phyloP scores from a whole-genome alignment of 2,329 filamentous ascomycete species.

The Cercospora sojina region DNA sequence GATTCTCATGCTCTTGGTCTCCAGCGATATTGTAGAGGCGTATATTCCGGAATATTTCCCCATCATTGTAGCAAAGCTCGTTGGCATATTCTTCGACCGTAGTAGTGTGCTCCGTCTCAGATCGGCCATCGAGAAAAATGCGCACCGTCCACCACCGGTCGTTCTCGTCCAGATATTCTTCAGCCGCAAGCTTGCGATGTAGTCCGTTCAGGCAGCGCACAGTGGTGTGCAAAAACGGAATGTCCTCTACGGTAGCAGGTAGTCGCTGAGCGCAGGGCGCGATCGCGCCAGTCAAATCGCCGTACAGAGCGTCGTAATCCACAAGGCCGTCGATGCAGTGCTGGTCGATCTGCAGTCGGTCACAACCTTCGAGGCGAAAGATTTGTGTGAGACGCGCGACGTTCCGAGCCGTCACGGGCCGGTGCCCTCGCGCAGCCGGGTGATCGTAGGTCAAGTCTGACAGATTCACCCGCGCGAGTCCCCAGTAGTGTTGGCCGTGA shows the following conservation, averaged over 20 bases:
- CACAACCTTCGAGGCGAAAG: conserved; percentile 26
- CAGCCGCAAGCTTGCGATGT: conserved; percentile 20
- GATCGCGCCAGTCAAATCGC: neutral
- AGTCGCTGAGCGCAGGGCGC: neutral
- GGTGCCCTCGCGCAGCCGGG: neutral
- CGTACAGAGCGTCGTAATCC: neutral
- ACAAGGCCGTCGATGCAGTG: conserved; percentile 18
- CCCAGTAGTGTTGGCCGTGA: neutral
- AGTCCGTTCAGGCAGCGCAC: conserved; percentile 21
- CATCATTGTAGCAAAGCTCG: conserved; percentile 18
- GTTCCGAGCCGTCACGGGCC: conserved; percentile 17
- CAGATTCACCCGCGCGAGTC: conserved; percentile 17
- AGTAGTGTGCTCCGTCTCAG: neutral
- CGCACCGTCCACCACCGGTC: conserved; percentile 25
- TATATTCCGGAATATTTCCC: conserved; percentile 25
- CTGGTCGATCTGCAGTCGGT: conserved; percentile 13
- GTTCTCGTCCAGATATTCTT: conserved; percentile 14
- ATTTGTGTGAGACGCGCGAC: conserved; percentile 21
- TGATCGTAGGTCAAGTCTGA: conserved; percentile 13
- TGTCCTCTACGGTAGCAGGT: neutral
- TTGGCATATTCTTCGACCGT: conserved; percentile 11
- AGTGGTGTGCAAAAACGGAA: neutral
- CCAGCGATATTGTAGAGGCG: conserved; percentile 9
- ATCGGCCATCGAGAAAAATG: conserved; percentile 15
- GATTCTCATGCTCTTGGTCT: conserved; percentile 13